These are phyloP conservation scores for Rehmannia glutinosa DNA, from an alignment of 257 asterid genomes.

Conservation along the genomic window DNA sequence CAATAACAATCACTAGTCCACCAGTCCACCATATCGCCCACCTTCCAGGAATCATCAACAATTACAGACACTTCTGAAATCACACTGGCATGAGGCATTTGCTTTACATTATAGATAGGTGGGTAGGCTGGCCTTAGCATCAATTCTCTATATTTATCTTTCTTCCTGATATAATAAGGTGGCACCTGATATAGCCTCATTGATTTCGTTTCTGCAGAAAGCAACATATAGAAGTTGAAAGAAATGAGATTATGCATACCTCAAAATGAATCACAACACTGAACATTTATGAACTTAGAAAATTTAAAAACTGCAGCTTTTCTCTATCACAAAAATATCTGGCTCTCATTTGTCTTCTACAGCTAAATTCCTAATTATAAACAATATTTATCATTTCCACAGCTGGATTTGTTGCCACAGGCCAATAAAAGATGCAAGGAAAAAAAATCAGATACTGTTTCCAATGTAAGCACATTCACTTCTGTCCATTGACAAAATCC, in stretches of 20 bases:
- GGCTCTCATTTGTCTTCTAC: not conserved
- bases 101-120: constrained; percentile 24
- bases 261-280: not conserved
- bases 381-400: not conserved
- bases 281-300: no score
- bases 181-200: constrained; percentile 37
- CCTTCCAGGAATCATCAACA: constrained; percentile 52
- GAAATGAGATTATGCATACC: not conserved
- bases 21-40: constrained; percentile 86
- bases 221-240: not conserved
- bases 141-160: constrained; percentile 24
- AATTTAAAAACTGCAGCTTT: not conserved
- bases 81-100: constrained; percentile 27
- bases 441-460: no score
- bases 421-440: not conserved
- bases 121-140: constrained; percentile 77
- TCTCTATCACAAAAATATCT: not conserved
- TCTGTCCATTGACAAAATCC: not conserved
- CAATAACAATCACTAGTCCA: constrained; percentile 43
- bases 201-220: constrained; percentile 45
- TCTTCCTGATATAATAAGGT: constrained; percentile 19
- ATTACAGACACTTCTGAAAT: constrained; percentile 43
- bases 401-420: not conserved
- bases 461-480: not conserved
- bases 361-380: not conserved